Evolutionary conservation across 345 rosid genomes (phyloP).

Genomic region (Gynandropsis gynandra): DNA sequence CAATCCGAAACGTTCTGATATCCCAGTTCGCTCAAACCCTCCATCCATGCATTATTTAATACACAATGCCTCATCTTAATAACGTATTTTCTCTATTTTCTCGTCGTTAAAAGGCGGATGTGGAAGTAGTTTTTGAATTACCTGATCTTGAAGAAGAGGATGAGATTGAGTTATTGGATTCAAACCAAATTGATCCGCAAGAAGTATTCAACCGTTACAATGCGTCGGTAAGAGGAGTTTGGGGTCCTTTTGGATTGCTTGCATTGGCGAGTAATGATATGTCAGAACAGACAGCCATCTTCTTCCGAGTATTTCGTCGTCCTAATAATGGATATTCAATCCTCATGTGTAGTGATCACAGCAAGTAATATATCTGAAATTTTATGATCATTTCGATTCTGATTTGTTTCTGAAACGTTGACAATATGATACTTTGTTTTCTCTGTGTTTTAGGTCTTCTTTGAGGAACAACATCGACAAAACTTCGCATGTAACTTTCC

Average conservation of each 20-base stretch:
- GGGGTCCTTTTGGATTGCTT: conserved; percentile 63
- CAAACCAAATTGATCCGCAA: conserved; percentile 32
- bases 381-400: background rate
- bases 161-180: conserved; percentile 26
- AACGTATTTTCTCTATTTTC: background rate
- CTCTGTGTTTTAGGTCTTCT: conserved; percentile 41
- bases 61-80: background rate
- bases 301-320: conserved; percentile 43
- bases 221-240: conserved; percentile 29
- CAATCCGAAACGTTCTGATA: too few species aligned
- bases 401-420: background rate
- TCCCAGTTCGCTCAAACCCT: too few species aligned
- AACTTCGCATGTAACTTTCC: conserved; percentile 34
- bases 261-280: conserved; percentile 47
- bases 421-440: too few species aligned
- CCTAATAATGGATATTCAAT: conserved; percentile 30
- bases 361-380: conserved; percentile 12
- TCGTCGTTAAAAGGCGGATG: conserved; percentile 35
- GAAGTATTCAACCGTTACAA: conserved; percentile 31
- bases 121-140: conserved; percentile 43
- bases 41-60: too few species aligned
- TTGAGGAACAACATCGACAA: conserved; percentile 26
- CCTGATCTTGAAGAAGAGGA: conserved; percentile 15
- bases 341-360: conserved; percentile 39
- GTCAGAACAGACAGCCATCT: conserved; percentile 54